Base-by-base conservation (phyloP, 2,329 filamentous ascomycete species). In the Fusarium sp. region DNA sequence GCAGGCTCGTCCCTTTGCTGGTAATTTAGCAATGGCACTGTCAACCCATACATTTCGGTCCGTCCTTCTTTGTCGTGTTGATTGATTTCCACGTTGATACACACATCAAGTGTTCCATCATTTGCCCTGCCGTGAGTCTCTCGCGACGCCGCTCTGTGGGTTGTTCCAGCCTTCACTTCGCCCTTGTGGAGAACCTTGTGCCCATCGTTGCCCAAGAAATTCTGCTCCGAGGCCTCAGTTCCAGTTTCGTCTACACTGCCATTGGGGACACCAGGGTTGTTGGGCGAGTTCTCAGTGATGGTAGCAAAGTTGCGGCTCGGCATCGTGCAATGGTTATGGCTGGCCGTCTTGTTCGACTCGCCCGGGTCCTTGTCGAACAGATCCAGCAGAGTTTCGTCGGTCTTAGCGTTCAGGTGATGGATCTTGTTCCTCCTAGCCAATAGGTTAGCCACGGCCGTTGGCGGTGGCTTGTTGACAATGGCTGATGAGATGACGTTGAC, bases 381-480 rank as follows among this genome's bases (percentile, higher is more conserved):
- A n/a, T 91, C 88, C 67, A 98, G 88, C 76, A 98, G 88, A 36
- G 95, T 93, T 79, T 99, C 95, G 70, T 97, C 92, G 0, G 95
- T 99, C 52, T 92, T 78, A 28, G 75, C 70, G 74, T 89, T 84
- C 44, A 91, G 77, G 65, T 90, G 88, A 69, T 91, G 88, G 45
- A 90, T 85, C 78, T 88, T 97, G 81, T 98, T 98, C 58, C 95
- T 86, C 72, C 90, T 89, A 56, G 96, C 94, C 50, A 99, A 84
- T 43, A 97, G 86, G 75, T 99, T 96, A 10, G 93, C 93, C 72
- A 99, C 90, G 69, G 79, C 93, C 74, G 90, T 87, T 1, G 94
- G 92, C 12, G 93, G 92, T 3, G 95, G 95, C 69, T 94, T 94
- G 75, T 99, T 97, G 66, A 96, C 93, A 71, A 99, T 98, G 29